phyloP scores from a whole-genome alignment of 176 grass and related monocot species.

The Bonia amplexicaulis region DNA sequence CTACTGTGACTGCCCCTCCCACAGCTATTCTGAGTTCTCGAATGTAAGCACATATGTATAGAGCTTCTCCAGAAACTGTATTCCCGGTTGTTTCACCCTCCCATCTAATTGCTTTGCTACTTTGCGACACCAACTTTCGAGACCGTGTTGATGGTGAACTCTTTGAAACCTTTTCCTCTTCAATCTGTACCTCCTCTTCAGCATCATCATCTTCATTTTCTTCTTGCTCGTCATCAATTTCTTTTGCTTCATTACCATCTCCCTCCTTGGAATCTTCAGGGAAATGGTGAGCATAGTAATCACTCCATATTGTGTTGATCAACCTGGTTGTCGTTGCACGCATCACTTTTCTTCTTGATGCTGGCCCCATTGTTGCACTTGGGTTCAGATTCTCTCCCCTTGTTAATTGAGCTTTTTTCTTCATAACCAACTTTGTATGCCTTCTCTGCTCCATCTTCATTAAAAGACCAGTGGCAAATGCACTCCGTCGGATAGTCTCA shows the following conservation, averaged over 20 bases:
- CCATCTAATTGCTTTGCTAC: slow-evolving; percentile 36
- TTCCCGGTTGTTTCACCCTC: slow-evolving; percentile 34
- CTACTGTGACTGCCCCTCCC: slow-evolving; percentile 49
- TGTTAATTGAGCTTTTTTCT: slow-evolving; percentile 41
- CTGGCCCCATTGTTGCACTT: slow-evolving; percentile 44
- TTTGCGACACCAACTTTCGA: background rate
- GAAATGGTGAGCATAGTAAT: slow-evolving; percentile 63
- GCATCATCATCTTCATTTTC: slow-evolving; percentile 61
- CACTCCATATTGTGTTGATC: slow-evolving; percentile 63
- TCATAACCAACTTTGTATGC: slow-evolving; percentile 65
- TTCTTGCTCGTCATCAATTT: slow-evolving; percentile 48
- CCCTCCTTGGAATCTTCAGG: slow-evolving; percentile 49
- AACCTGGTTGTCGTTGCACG: slow-evolving; percentile 74
- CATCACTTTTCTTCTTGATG: slow-evolving; percentile 58
- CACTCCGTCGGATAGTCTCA: slow-evolving; percentile 36
- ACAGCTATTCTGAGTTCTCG: slow-evolving; percentile 51
- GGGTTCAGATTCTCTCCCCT: slow-evolving; percentile 67
- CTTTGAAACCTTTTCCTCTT: slow-evolving; percentile 17
- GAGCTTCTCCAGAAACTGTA: slow-evolving; percentile 43
- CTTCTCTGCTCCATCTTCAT: slow-evolving; percentile 57
- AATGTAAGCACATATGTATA: slow-evolving; percentile 56
- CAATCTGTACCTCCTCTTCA: slow-evolving; percentile 41
- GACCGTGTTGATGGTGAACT: slow-evolving; percentile 11
- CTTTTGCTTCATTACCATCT: slow-evolving; percentile 33
- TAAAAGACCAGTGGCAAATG: slow-evolving; percentile 53